These are phyloP conservation scores for Blumeriella jaapii DNA, from an alignment of 2,329 filamentous ascomycete species.

Conservation along the genomic window DNA sequence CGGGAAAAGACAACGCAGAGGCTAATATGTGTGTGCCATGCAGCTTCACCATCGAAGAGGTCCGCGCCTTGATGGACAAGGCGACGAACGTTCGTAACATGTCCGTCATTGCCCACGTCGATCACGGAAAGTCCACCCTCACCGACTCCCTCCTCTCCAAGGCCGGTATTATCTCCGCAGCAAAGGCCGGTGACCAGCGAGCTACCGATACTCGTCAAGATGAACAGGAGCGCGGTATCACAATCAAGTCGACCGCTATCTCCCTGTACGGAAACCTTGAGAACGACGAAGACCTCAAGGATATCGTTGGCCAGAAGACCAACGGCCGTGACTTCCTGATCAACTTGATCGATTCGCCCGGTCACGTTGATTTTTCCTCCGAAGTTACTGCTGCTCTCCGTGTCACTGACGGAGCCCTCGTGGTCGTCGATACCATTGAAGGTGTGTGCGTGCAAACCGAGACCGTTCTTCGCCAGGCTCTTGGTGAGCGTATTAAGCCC, in stretches of 20 bases:
- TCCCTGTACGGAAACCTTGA: constrained; percentile 84
- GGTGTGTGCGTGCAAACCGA: constrained; percentile 99
- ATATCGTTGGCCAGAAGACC: constrained; percentile 79
- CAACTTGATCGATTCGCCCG: constrained; percentile 99
- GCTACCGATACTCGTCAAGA: constrained; percentile 95
- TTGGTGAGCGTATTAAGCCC: constrained; percentile 99
- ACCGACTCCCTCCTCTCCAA: constrained; percentile 99
- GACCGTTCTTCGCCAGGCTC: constrained; percentile 97
- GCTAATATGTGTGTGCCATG: constrained; percentile 38
- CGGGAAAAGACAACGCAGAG: constrained; percentile 15
- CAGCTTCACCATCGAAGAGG: constrained; percentile 98
- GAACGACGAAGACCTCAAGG: constrained; percentile 81
- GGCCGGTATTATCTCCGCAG: constrained; percentile 97
- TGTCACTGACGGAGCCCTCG: constrained; percentile 98
- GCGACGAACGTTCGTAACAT: constrained; percentile 79
- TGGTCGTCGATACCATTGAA: constrained; percentile 99
- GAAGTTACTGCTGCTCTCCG: constrained; percentile 98
- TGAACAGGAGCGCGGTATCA: constrained; percentile 99
- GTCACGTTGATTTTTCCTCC: constrained; percentile 99
- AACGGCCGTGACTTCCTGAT: constrained; percentile 96
- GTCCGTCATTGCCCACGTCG: constrained; percentile 99
- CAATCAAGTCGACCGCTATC: constrained; percentile 99
- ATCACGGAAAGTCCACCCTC: constrained; percentile 99
- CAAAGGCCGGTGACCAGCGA: constrained; percentile 90
- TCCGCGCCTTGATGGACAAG: constrained; percentile 69